Evolutionary conservation across 208 protist genomes (phyloP).

Genomic region (Porcisia hertigi): DNA sequence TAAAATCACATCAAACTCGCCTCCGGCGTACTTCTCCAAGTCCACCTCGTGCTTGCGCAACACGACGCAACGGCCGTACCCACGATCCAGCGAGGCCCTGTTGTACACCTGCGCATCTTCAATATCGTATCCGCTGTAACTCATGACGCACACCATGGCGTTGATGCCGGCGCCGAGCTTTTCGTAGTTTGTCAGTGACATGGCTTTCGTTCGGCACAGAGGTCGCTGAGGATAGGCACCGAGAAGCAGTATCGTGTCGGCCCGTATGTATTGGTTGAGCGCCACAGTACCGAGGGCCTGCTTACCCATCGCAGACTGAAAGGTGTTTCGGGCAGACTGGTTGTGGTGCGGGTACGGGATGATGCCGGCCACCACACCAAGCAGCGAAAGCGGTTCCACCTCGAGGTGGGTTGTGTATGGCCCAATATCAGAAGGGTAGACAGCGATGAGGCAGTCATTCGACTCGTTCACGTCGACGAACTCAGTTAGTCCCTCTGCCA

Average conservation of each 20-base stretch:
- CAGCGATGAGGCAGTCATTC: slow-evolving; percentile 96
- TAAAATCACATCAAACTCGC: slow-evolving; percentile 73
- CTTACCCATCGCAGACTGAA: slow-evolving; percentile 99
- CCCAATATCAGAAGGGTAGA: slow-evolving; percentile 91
- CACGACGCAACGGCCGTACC: slow-evolving; percentile 96
- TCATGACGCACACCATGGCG: slow-evolving; percentile 99
- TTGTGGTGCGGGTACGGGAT: slow-evolving; percentile 99
- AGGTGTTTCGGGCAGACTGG: slow-evolving; percentile 99
- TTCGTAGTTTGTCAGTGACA: slow-evolving; percentile 96
- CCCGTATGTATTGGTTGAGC: slow-evolving; percentile 95
- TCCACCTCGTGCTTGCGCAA: slow-evolving; percentile 90
- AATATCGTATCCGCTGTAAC: slow-evolving; percentile 99
- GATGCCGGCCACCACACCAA: slow-evolving; percentile 94
- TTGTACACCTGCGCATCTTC: slow-evolving; percentile 99
- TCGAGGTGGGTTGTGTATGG: slow-evolving; percentile 93
- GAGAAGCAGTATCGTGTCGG: slow-evolving; percentile 98
- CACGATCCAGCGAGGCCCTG: slow-evolving; percentile 95
- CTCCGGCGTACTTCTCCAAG: slow-evolving; percentile 60
- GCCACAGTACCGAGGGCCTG: slow-evolving; percentile 97
- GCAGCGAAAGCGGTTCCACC: slow-evolving; percentile 89
- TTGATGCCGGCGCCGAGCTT: slow-evolving; percentile 99
- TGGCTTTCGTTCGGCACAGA: slow-evolving; percentile 96
- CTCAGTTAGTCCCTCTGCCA: slow-evolving; percentile 95
- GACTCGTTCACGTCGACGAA: slow-evolving; percentile 99
- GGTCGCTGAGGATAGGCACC: slow-evolving; percentile 98